These are phyloP conservation scores for Willaertia magna DNA, from an alignment of 208 protist species.

Conservation along the genomic window DNA sequence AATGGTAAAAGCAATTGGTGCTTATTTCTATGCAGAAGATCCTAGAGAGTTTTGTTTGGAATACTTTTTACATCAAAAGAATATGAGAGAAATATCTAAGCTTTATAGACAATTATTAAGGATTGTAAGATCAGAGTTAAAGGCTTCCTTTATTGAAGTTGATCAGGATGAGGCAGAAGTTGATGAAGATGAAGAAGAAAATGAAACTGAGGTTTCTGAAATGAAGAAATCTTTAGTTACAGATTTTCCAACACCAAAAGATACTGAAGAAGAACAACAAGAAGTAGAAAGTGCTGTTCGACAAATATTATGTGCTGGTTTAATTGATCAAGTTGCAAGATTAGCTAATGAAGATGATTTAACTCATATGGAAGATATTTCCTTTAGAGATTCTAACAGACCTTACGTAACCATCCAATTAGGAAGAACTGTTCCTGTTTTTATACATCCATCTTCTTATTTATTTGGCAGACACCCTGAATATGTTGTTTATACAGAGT, in stretches of 20 bases:
- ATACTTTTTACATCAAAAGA: neutral
- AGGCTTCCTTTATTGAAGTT: neutral
- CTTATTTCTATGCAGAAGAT: neutral
- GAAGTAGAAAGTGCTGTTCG: neutral
- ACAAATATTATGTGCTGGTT: slow-evolving; percentile 1
- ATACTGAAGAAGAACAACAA: neutral
- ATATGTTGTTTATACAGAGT: neutral
- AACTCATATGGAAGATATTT: neutral
- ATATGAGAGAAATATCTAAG: slow-evolving; percentile 1
- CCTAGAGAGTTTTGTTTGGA: neutral
- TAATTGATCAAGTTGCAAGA: neutral
- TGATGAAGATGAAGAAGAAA: neutral
- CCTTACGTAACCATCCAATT: neutral
- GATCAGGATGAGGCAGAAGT: neutral
- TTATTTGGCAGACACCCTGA: neutral
- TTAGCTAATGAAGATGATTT: neutral
- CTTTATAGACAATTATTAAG: neutral
- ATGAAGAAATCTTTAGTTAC: neutral
- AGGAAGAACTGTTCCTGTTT: neutral
- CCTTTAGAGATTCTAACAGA: neutral
- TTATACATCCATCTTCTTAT: slow-evolving; percentile 3
- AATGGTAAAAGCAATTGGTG: neutral
- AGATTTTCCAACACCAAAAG: neutral
- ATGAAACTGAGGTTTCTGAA: neutral
- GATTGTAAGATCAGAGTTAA: neutral